Conservation (phyloP, 805 yeast genomes). For the Metschnikowia sp. region DNA sequence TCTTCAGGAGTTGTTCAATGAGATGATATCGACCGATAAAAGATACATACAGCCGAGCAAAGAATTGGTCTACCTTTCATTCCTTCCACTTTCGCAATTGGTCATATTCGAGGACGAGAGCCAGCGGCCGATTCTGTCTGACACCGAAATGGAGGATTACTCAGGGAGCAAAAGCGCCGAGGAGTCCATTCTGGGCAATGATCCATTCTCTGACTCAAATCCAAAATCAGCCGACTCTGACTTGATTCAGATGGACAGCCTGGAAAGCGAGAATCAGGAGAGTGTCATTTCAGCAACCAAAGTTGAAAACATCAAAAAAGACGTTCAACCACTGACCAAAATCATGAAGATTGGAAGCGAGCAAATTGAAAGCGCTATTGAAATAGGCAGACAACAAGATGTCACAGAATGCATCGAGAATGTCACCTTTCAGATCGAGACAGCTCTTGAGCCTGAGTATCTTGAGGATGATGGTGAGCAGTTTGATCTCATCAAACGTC, state of each 20-base stretch:
- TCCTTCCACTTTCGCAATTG: slow-evolving; percentile 65
- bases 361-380: slow-evolving; percentile 70
- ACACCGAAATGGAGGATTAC: slow-evolving; percentile 2
- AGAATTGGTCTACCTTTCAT: slow-evolving; percentile 85
- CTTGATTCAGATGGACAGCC: slow-evolving; percentile 5
- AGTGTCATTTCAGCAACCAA: background rate
- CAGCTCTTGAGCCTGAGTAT: slow-evolving; percentile 68
- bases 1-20: slow-evolving; percentile 62
- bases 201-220: slow-evolving; percentile 1
- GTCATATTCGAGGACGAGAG: slow-evolving; percentile 49
- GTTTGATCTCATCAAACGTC: slow-evolving; percentile 68
- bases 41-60: slow-evolving; percentile 76
- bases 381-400: slow-evolving; percentile 91
- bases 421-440: slow-evolving; percentile 85
- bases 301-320: slow-evolving; percentile 1
- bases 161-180: background rate
- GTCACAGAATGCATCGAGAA: slow-evolving; percentile 97
- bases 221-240: background rate
- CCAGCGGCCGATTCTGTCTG: background rate
- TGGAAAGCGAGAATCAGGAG: slow-evolving; percentile 1
- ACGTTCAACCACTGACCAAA: slow-evolving; percentile 9
- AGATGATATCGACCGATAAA: slow-evolving; percentile 59
- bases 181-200: background rate
- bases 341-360: slow-evolving; percentile 47
- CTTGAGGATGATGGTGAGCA: slow-evolving; percentile 78